A percentile compares a stretch with the other conserved stretches of the same genome.
Conservation (phyloP, 2,329 filamentous ascomycete species). For the Colletotrichum filicis region DNA sequence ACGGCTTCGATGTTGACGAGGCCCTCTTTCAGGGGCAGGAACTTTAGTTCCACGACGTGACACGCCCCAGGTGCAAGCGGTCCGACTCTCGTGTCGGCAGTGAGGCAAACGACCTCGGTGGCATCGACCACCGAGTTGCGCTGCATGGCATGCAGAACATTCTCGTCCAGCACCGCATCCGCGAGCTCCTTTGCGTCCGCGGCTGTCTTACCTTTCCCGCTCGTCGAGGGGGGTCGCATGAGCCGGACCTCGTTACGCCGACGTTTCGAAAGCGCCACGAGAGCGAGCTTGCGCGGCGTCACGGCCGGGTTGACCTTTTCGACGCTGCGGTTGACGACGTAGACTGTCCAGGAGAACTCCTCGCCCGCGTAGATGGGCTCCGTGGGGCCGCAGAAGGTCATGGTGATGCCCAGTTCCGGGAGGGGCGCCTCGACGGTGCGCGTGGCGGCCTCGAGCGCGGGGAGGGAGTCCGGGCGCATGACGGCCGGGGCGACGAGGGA, state of each 20-base stretch:
- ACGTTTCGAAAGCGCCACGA: conserved; percentile 74
- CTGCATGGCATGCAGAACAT: conserved; percentile 77
- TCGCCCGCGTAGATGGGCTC: conserved; percentile 69
- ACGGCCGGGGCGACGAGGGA: conserved; percentile 69
- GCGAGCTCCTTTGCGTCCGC: conserved; percentile 55
- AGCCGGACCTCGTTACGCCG: conserved; percentile 67
- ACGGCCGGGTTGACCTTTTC: conserved; percentile 49
- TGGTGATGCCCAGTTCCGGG: conserved; percentile 76
- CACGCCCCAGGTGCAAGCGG: conserved; percentile 78
- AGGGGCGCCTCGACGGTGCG: conserved; percentile 57
- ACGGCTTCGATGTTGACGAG: conserved; percentile 78
- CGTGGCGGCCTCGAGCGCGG: conserved; percentile 65
- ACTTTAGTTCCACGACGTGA: conserved; percentile 78
- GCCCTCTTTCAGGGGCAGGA: conserved; percentile 75
- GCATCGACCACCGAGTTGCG: conserved; percentile 71
- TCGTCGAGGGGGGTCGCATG: conserved; percentile 64
- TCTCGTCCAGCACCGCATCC: conserved; percentile 78
- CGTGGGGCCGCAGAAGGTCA: conserved; percentile 76
- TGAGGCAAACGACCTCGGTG: conserved; percentile 79
- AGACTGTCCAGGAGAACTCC: conserved; percentile 77
- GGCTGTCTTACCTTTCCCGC: conserved; percentile 43
- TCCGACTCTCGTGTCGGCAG: conserved; percentile 78
- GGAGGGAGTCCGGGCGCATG: conserved; percentile 69
- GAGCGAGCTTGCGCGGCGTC: conserved; percentile 73
- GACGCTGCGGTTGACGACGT: conserved; percentile 78